phyloP scores from a whole-genome alignment of 768 basidiomycete genomes.

The Mycena crocata region DNA sequence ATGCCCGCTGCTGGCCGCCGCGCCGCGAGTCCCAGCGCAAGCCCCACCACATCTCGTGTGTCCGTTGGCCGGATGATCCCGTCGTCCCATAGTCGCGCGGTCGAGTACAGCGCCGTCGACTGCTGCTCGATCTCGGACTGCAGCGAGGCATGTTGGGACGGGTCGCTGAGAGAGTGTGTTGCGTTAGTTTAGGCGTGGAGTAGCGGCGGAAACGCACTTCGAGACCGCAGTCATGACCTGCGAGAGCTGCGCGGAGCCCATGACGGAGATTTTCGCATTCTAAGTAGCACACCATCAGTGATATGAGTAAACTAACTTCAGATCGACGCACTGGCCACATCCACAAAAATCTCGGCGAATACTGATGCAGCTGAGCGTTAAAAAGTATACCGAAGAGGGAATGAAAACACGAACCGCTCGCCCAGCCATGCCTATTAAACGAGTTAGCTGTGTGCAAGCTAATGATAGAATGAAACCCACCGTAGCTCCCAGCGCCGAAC shows the following conservation, averaged over 20 bases:
- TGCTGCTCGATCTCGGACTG: conserved; percentile 89
- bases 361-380: conserved; percentile 55
- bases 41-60: conserved; percentile 88
- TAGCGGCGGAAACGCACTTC: conserved; percentile 58
- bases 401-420: conserved; percentile 74
- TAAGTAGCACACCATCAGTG: conserved; percentile 39
- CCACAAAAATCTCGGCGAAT: conserved; percentile 95
- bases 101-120: conserved; percentile 88
- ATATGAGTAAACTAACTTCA: background rate
- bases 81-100: conserved; percentile 95
- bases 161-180: conserved; percentile 66
- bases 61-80: conserved; percentile 91
- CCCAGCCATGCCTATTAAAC: conserved; percentile 85
- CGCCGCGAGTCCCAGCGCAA: conserved; percentile 86
- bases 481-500: conserved; percentile 96
- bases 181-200: background rate
- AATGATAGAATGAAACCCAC: conserved; percentile 51
- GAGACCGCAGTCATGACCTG: conserved; percentile 94
- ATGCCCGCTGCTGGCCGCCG: conserved; percentile 48
- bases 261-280: conserved; percentile 95
- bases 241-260: conserved; percentile 94
- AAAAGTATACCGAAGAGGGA: conserved; percentile 14
- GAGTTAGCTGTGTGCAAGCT: background rate
- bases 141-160: conserved; percentile 77
- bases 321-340: conserved; percentile 89